Base-by-base conservation (phyloP, 2,329 filamentous ascomycete genomes). In the Cladosporium sphaerospermum region DNA sequence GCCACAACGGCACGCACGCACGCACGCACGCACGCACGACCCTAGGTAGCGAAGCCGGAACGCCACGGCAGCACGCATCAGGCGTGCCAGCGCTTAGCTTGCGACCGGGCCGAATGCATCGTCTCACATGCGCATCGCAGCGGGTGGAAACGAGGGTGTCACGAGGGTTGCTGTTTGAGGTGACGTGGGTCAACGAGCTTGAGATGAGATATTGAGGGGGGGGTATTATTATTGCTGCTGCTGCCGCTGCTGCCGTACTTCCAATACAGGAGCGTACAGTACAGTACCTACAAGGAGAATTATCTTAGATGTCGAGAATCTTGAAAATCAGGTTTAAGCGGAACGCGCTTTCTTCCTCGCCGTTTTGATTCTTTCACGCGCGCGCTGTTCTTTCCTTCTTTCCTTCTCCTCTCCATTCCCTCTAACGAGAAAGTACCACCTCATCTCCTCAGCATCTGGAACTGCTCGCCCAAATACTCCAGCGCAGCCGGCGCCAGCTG, bases 401-500 rank as follows among this genome's bases (percentile, higher is more conserved):
- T 7, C 23, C 23, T 28, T 7, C 23, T 28, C 23, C 23, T 28
- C 23, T 5, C 23, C 23, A 7, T 28, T 18, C 16, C 23, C 23
- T 28, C 23, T 7, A 32, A 18, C 43, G 16, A 39, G n/a, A 9
- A 11, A 36, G 34, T 4, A 37, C 18, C 14, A 11, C 23, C 42
- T 47, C 19, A 37, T 45, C 40, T 52, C 54, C 45, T 48, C 18
- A 36, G 40, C 31, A 52, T 18, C 42, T 56, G 45, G 50, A 70
- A 54, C 39, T 68, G 62, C 47, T 62, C 61, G 31, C 61, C 59
- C 23, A 70, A 58, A 48, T 67, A 68, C 45, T 67, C 64, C 11
- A 69, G 45, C 1, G 83, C 80, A 68, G 77, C 73, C 53, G 77
- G 73, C 28, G 76, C 73, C 52, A 84, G 72, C 13, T 76, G 70